Base-by-base conservation (phyloP, 2,329 filamentous ascomycete genomes). In the Plectosphaerella sp. region DNA sequence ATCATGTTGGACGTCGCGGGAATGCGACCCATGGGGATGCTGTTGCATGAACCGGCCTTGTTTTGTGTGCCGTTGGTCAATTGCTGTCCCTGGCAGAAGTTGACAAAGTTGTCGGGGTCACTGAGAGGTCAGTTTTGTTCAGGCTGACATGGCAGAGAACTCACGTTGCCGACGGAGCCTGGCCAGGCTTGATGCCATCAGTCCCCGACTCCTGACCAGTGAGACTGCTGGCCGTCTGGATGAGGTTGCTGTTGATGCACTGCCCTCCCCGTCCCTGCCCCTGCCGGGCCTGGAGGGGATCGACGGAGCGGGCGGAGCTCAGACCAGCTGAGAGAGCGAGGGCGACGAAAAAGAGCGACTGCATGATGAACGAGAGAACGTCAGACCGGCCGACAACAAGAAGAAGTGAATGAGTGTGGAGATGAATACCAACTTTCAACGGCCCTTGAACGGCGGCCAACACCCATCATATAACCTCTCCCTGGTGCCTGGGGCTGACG, bases 11-110 rank as follows among this genome's bases (percentile, higher is more conserved):
- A 59, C 16, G 67, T 62, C 9, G 72, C 67, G 9, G 80, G 80
- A 52, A 83, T 77, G 45, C 77, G 72, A 55, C 79, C 79, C 77
- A 82, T 81, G n/a, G 74, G 76, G 51, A 82, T 76, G 54, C 76
- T 75, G 61, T 82, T 83, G 66, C 80, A 83, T 45, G 79, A 82
- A 10, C 78, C 78, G 1, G 55, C 61, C 39, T 68, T 64, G 55
- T 71, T 64, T 57, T 83, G 79, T 6, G 69, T 66, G 55, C 80
- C 80, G 57, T 83, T 82, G 55, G 80, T 83, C 52, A 78, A 60
- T 3, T 71, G 74, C 62, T 78, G 73, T 54, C 77, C 78, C 6
- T 68, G 62, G 61, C 80, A 84, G 65, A 82, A 78, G 68, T 82
- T 82, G 72, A 83, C 82, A 64, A 83, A 83, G 67, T 83, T 83